These are phyloP conservation scores for Boechera divaricarpa DNA, from an alignment of 345 rosid genomes.

Conservation along the genomic window DNA sequence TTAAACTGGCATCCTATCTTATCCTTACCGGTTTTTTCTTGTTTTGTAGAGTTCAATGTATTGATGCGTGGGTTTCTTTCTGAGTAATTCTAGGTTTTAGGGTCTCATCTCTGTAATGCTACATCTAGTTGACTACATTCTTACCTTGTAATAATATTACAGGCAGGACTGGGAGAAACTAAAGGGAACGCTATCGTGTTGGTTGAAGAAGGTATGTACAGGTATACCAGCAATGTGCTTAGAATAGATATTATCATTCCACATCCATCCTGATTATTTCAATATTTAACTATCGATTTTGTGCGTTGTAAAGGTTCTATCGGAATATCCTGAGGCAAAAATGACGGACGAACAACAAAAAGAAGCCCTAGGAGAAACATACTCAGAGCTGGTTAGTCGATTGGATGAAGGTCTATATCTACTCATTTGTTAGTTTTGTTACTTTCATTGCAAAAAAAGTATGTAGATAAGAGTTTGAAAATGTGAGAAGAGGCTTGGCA, in stretches of 20 bases:
- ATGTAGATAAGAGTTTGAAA: slow-evolving; percentile 13
- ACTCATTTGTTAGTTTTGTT: slow-evolving; percentile 30
- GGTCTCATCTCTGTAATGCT: slow-evolving; percentile 3
- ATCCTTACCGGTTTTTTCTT: neutral
- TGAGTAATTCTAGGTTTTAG: neutral
- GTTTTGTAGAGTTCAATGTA: slow-evolving; percentile 12
- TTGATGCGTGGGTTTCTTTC: neutral
- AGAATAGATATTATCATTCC: neutral
- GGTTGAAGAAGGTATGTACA: slow-evolving; percentile 97
- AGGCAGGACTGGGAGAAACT: slow-evolving; percentile 92
- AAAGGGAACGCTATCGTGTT: slow-evolving; percentile 73
- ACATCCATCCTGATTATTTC: slow-evolving; percentile 11
- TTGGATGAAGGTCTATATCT: slow-evolving; percentile 72
- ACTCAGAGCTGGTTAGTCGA: slow-evolving; percentile 58
- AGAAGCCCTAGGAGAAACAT: slow-evolving; percentile 75
- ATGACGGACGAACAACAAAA: slow-evolving; percentile 65
- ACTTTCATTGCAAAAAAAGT: neutral
- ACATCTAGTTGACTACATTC: neutral
- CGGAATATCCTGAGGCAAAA: slow-evolving; percentile 85
- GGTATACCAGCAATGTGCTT: slow-evolving; percentile 57
- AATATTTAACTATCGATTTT: slow-evolving; percentile 30
- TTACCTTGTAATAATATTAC: slow-evolving; percentile 28
- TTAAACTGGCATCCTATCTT: neutral
- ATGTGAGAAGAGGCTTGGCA: slow-evolving; percentile 21
- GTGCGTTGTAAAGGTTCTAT: slow-evolving; percentile 63